These are phyloP conservation scores for Conoideocrella luteorostrata DNA, from an alignment of 2,329 filamentous ascomycete species.

Conservation along the genomic window DNA sequence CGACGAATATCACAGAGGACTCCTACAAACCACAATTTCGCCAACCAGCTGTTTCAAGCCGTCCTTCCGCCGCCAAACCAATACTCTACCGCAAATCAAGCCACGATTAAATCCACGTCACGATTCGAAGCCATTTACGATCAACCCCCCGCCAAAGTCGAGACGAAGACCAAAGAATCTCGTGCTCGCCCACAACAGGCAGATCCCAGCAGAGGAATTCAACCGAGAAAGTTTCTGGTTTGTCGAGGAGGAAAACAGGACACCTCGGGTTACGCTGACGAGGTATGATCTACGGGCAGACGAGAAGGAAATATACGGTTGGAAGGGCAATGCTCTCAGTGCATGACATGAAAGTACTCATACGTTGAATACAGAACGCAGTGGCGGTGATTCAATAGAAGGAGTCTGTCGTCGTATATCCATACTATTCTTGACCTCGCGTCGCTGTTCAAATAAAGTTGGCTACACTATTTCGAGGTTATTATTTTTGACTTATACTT, in stretches of 20 bases:
- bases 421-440: too few species aligned
- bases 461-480: too few species aligned
- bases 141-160: too few species aligned
- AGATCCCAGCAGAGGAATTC: neutral
- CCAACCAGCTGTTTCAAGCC: neutral
- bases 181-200: neutral
- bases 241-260: neutral
- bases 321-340: slow-evolving; percentile 1
- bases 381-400: too few species aligned
- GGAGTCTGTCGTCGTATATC: too few species aligned
- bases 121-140: too few species aligned
- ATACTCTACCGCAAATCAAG: neutral
- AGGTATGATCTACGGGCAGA: slow-evolving; percentile 7
- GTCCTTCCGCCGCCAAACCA: slow-evolving; percentile 1
- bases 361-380: too few species aligned
- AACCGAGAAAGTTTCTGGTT: slow-evolving; percentile 6
- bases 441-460: too few species aligned
- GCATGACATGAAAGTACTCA: too few species aligned
- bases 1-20: slow-evolving; percentile 6
- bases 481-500: too few species aligned
- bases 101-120: too few species aligned
- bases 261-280: slow-evolving; percentile 8
- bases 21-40: slow-evolving; percentile 1
- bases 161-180: neutral
- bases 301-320: slow-evolving; percentile 6